These are phyloP conservation scores for Debaryomyces sp. DNA, from an alignment of 1,139 yeast genomes.

Conservation along the genomic window DNA sequence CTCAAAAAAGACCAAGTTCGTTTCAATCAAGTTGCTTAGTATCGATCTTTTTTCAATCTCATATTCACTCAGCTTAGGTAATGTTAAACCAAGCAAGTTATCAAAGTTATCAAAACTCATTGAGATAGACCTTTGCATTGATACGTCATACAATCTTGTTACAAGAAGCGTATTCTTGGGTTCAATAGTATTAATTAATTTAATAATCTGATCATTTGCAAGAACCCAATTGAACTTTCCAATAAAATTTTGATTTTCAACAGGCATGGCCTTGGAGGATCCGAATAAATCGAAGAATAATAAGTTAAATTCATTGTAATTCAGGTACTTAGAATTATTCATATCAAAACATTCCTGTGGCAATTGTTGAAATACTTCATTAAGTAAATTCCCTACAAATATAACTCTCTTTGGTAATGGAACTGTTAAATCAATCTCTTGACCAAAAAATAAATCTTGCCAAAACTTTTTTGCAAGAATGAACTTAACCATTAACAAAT, in stretches of 20 bases:
- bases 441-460: slow-evolving; percentile 12
- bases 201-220: slow-evolving; percentile 17
- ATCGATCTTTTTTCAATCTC: slow-evolving; percentile 3
- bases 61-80: background rate
- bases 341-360: slow-evolving; percentile 11
- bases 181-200: slow-evolving; percentile 1
- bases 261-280: slow-evolving; percentile 9
- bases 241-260: slow-evolving; percentile 17
- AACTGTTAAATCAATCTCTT: slow-evolving; percentile 1
- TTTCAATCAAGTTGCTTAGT: slow-evolving; percentile 19
- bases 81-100: slow-evolving; percentile 1
- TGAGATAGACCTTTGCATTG: background rate
- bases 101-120: slow-evolving; percentile 2
- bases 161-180: slow-evolving; percentile 3
- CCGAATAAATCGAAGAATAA: slow-evolving; percentile 16
- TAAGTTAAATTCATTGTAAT: slow-evolving; percentile 13
- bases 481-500: slow-evolving; percentile 16
- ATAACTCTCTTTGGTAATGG: slow-evolving; percentile 7
- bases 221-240: slow-evolving; percentile 28
- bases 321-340: slow-evolving; percentile 11
- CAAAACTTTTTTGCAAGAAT: slow-evolving; percentile 22
- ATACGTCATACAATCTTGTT: slow-evolving; percentile 1
- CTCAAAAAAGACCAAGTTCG: slow-evolving; percentile 25
- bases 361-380: slow-evolving; percentile 42
- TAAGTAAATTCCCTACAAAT: slow-evolving; percentile 33